Evolutionary conservation across 225 moss, liverwort and hornwort species (phyloP).

Genomic region (Anthoceros angustus): DNA sequence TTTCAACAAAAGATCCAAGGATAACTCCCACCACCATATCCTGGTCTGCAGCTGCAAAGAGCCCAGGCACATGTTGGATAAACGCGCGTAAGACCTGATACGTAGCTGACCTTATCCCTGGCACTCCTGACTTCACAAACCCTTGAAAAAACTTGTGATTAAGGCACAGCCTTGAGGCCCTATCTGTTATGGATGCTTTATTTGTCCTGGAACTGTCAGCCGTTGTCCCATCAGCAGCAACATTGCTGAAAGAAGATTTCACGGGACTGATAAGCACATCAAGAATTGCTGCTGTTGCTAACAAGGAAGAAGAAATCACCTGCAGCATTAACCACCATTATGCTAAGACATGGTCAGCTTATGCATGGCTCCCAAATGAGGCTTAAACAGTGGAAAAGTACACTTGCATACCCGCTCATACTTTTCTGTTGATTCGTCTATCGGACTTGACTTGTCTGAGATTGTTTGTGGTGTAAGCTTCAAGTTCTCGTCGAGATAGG

Average conservation of each 20-base stretch:
- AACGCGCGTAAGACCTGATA: conserved; percentile 78
- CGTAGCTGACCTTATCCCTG: conserved; percentile 68
- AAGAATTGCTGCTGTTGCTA: conserved; percentile 87
- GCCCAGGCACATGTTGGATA: conserved; percentile 67
- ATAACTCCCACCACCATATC: conserved; percentile 47
- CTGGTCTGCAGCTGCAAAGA: conserved; percentile 54
- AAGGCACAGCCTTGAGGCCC: conserved; percentile 41
- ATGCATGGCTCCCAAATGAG: not conserved
- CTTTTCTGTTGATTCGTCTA: conserved; percentile 81
- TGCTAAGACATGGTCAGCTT: conserved; percentile 10
- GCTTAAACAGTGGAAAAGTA: not conserved
- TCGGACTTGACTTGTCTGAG: conserved; percentile 53
- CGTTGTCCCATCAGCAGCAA: conserved; percentile 23
- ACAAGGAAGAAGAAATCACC: conserved; percentile 83
- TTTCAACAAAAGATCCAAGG: conserved; percentile 65
- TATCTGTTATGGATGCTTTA: conserved; percentile 36
- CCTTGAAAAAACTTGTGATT: conserved; percentile 51
- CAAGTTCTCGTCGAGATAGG: conserved; percentile 64
- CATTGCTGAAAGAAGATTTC: conserved; percentile 29
- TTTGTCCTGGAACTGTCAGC: conserved; percentile 9
- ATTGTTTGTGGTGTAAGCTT: conserved; percentile 56
- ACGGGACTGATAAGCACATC: conserved; percentile 66
- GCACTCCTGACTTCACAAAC: conserved; percentile 52
- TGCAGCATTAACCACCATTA: conserved; percentile 29
- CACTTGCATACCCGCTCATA: conserved; percentile 54